Conservation (phyloP, 2,329 filamentous ascomycete species). For the Diatrype stigma region DNA sequence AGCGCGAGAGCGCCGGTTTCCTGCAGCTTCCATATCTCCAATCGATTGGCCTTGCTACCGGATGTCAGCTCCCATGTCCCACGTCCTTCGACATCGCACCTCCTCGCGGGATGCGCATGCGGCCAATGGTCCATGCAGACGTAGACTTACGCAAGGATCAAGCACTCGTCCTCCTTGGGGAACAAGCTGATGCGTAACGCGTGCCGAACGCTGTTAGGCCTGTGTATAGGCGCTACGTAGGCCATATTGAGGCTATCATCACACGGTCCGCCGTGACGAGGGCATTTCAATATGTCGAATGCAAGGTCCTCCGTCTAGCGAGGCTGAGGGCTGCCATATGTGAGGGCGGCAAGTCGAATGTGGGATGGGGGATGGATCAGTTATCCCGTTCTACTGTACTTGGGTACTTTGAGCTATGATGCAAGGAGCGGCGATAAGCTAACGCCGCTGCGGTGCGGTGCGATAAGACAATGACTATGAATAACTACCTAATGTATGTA, state of each 20-base stretch:
- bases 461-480: neutral
- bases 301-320: neutral
- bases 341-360: neutral
- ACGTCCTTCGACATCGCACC: neutral
- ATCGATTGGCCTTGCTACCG: slow-evolving; percentile 71
- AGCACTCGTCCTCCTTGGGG: slow-evolving; percentile 68
- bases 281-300: neutral
- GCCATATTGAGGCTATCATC: slow-evolving; percentile 60
- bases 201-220: slow-evolving; percentile 85
- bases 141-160: slow-evolving; percentile 78
- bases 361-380: neutral
- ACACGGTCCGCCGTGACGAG: slow-evolving; percentile 16
- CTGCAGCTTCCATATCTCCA: slow-evolving; percentile 75
- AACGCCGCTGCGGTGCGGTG: neutral
- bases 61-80: slow-evolving; percentile 25
- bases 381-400: no score
- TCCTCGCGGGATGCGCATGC: neutral
- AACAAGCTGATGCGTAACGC: slow-evolving; percentile 78
- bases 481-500: no score
- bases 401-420: neutral
- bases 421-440: slow-evolving; percentile 1
- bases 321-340: neutral
- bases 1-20: slow-evolving; percentile 61
- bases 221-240: slow-evolving; percentile 90
- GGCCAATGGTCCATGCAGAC: neutral